phyloP scores from a whole-genome alignment of 257 asterid species.

The Catharanthus roseus region DNA sequence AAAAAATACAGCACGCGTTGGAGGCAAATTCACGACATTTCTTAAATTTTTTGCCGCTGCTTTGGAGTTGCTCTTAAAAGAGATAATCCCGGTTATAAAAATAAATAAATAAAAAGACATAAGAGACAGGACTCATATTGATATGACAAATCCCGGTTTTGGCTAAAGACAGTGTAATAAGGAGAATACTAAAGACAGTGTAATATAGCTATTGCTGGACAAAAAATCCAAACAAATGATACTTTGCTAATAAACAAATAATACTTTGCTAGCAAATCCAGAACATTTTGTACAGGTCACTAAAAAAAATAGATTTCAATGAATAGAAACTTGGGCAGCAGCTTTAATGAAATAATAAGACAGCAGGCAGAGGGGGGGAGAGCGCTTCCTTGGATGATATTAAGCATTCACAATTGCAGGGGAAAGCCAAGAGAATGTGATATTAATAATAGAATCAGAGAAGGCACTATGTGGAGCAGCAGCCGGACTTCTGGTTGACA shows the following conservation, averaged over 20 bases:
- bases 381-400: slow-evolving; percentile 7
- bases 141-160: too few relatives aligned
- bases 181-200: too few relatives aligned
- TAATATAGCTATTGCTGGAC: too few relatives aligned
- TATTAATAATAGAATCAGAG: background rate
- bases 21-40: too few relatives aligned
- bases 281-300: slow-evolving; percentile 32
- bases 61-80: too few relatives aligned
- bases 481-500: slow-evolving; percentile 62
- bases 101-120: too few relatives aligned
- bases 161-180: too few relatives aligned
- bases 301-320: slow-evolving; percentile 23
- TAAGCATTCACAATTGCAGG: background rate
- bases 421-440: slow-evolving; percentile 6
- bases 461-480: slow-evolving; percentile 54
- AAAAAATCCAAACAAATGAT: too few relatives aligned
- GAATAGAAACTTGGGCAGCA: slow-evolving; percentile 28
- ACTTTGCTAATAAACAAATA: background rate
- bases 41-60: too few relatives aligned
- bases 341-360: slow-evolving; percentile 9
- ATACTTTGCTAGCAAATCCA: background rate
- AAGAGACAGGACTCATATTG: too few relatives aligned
- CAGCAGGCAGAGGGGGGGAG: slow-evolving; percentile 14
- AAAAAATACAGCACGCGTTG: too few relatives aligned
- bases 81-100: too few relatives aligned